Evolutionary conservation across 2,329 filamentous ascomycete genomes (phyloP), one percentile per base, ranked within the genome.

Genomic region (Fusarium ambrosium): DNA sequence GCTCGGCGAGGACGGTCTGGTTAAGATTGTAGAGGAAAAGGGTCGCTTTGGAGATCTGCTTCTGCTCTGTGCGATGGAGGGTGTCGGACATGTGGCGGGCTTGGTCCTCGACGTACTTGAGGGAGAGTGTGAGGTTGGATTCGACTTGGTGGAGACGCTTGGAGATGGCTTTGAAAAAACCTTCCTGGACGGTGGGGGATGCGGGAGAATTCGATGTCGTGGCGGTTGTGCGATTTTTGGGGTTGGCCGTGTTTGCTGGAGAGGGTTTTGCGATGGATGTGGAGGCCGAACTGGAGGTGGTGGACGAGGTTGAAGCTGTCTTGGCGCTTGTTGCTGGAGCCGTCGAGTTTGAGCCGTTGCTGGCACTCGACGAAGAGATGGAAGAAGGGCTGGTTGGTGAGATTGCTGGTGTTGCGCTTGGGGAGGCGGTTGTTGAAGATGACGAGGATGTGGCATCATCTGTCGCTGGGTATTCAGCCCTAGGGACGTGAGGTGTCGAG

Each of bases 101-200:
- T 81, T 98, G 97, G 69, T 98, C 95, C 84, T 98, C 96, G 69
- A 99, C 97, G 80, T 99, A 99, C 79, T 98, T 94, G 10, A 98
- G 87, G 0, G 95, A 98, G 13, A 98, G 87, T 0, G 96, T 97
- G 13, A 95, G 95, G 81, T 98, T 99, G 18, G 94, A 91, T 82
- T 99, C 97, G 9, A 98, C 91, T 77, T 95, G 92, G 74, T 96
- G 94, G 6, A 99, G 88, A 1, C 97, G 94, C 83, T 98, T 98
- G 73, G 95, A 95, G 10, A 98, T 93, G 5, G 95, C 94, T 82
- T 98, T 98, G 89, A 98, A 99, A 84, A 99, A 98, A 2, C 94
- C 97, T 81, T 99, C 97, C 82, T 99, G 97, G 1, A 97, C 97
- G 0, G 95, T 95, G 3, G 96, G 95, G 1, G 91, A 90, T 32